Evolutionary conservation across 73 alveolate species (phyloP), one percentile per base, ranked within the genome.

Genomic region (Durusdinium trenchii): DNA sequence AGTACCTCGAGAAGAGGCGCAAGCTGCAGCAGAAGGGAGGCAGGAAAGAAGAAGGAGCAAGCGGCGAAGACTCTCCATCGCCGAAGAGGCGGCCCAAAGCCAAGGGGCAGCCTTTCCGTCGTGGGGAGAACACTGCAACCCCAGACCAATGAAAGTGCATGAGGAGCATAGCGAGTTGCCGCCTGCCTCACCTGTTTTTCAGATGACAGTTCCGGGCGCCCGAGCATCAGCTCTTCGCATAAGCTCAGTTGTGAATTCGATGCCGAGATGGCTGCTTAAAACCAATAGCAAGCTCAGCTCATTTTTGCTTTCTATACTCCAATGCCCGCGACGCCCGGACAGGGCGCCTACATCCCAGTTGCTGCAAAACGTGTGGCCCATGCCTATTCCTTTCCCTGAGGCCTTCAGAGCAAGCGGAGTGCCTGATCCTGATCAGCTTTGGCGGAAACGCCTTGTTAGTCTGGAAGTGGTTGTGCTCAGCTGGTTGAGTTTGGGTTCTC

Each of bases 371-470:
- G 73, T 35, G 3, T 82, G 92, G 92, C 92, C 92, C 7, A 48
- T 46, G 45, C 92, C 92, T 26, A 1, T 82, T 9, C 92, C 92
- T 32, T 82, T 47, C 36, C 92, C 92, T 46, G 92, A 82, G 35
- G 92, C 35, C 3, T 82, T 82, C 48, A 26, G n/a, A n/a, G n/a
- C n/a, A n/a, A n/a, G 73, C 5, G 50, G 32, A 1, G 92, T 46
- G 2, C 48, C 3, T 2, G n/a, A 6, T 5, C 9, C 6, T 3
- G 43, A 2, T 10, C 5, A 26, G 28, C 14, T 35, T 48, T 82
- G 92, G 92, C 46, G 92, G 71, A 82, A 82, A 28, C 48, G 67
- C 18, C 43, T 46, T 2, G 60, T 45, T n/a, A 47, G 50, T 26
- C 35, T 82, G 20, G 46, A 48, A 35, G 38, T 82, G 48, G 32